Conservation (phyloP, 148 eudicot genomes). For the Cornus suecica region DNA sequence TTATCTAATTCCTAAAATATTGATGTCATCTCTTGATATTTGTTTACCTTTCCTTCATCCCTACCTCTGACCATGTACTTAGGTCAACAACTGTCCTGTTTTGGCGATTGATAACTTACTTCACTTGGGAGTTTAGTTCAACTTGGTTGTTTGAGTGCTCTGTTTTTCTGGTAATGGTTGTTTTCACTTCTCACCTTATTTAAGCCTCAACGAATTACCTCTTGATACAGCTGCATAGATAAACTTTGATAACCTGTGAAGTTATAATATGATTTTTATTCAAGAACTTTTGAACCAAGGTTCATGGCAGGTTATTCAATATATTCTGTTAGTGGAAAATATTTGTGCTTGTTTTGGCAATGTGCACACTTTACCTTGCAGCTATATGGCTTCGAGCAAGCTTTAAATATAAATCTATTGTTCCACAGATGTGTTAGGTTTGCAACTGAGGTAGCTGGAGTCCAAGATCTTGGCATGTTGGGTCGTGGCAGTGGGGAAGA, state of each 20-base stretch:
- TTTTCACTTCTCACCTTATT: neutral
- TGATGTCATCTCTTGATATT: neutral
- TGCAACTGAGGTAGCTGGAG: conserved; percentile 93
- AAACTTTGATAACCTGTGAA: neutral
- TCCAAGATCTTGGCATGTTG: conserved; percentile 96
- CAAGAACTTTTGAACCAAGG: too few relatives aligned
- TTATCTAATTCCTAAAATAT: neutral
- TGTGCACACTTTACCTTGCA: neutral
- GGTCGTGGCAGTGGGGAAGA: conserved; percentile 99
- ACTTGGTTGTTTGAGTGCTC: neutral
- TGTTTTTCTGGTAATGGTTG: neutral
- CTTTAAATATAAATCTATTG: conserved; percentile 12
- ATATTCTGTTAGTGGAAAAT: neutral
- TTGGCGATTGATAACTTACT: neutral
- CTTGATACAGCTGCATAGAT: neutral
- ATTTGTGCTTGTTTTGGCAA: neutral
- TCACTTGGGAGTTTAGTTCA: neutral
- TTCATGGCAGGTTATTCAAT: too few relatives aligned
- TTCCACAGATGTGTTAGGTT: conserved; percentile 84
- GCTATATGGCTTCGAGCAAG: neutral
- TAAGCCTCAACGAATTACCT: neutral
- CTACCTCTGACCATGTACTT: too few relatives aligned
- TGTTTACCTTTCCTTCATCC: neutral
- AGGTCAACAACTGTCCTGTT: neutral
- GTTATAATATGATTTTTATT: neutral